phyloP scores from a whole-genome alignment of 2,329 filamentous ascomycete genomes.

The Aspergillus clavatus region DNA sequence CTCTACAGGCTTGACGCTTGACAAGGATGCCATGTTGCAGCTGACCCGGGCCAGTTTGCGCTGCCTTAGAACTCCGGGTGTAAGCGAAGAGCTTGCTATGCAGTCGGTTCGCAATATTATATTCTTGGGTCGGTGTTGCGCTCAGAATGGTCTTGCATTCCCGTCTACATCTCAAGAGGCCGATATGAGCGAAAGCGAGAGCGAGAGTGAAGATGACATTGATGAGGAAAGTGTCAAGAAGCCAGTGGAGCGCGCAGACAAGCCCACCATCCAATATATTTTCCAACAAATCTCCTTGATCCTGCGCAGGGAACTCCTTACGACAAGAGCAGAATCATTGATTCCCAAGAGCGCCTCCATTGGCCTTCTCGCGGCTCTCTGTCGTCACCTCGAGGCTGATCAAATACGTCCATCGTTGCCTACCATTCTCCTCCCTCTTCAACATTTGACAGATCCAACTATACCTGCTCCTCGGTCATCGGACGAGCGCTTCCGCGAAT shows the following conservation, averaged over 20 bases:
- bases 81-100: constrained; percentile 70
- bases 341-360: constrained; percentile 72
- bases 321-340: constrained; percentile 57
- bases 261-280: constrained; percentile 64
- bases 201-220: constrained; percentile 45
- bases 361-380: constrained; percentile 66
- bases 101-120: constrained; percentile 77
- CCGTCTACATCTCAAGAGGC: constrained; percentile 40
- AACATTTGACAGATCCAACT: constrained; percentile 76
- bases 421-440: constrained; percentile 62
- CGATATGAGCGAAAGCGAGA: constrained; percentile 31
- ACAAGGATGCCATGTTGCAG: constrained; percentile 58
- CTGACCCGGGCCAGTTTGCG: constrained; percentile 54
- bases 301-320: constrained; percentile 67
- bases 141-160: constrained; percentile 51
- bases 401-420: constrained; percentile 61
- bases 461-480: constrained; percentile 67
- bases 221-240: constrained; percentile 33
- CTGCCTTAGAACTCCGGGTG: constrained; percentile 57
- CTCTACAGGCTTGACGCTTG: constrained; percentile 65
- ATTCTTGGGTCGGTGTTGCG: constrained; percentile 67
- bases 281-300: constrained; percentile 74
- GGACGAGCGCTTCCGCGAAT: constrained; percentile 63
- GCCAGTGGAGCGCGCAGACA: constrained; percentile 22
- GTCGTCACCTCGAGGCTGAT: constrained; percentile 54